Percentiles rank a stretch among this genome's conserved stretches.
Conservation (phyloP, 2,329 filamentous ascomycete species). For the Monosporascus sp. region DNA sequence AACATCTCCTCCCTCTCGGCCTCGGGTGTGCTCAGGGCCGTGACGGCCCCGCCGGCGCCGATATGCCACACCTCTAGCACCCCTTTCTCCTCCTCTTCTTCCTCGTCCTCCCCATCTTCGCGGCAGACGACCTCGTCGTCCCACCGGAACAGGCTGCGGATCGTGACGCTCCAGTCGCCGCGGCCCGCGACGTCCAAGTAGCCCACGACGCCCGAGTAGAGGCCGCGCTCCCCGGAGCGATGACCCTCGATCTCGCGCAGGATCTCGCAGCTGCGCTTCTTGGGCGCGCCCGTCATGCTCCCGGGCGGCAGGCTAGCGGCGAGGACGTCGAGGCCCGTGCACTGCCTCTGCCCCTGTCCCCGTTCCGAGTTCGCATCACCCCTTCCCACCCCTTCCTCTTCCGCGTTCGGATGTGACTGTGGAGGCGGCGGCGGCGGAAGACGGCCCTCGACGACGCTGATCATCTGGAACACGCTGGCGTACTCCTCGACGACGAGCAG, state of each 20-base stretch:
- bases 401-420: too few species aligned
- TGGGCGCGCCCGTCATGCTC: conserved; percentile 94
- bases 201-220: conserved; percentile 86
- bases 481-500: conserved; percentile 88
- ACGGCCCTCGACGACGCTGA: conserved; percentile 75
- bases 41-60: conserved; percentile 87
- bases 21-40: conserved; percentile 70
- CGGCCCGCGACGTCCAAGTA: conserved; percentile 82
- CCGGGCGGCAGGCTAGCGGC: conserved; percentile 77
- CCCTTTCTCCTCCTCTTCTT: conserved; percentile 23
- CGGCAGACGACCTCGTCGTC: conserved; percentile 47
- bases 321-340: conserved; percentile 70
- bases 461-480: conserved; percentile 84
- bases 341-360: conserved; percentile 17
- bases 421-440: conserved; percentile 31
- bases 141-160: conserved; percentile 74
- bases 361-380: not conserved
- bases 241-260: conserved; percentile 64
- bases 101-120: conserved; percentile 16
- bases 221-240: conserved; percentile 52
- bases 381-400: too few species aligned
- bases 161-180: conserved; percentile 88
- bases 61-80: conserved; percentile 66
- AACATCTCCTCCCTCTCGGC: conserved; percentile 91
- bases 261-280: conserved; percentile 86